Evolutionary conservation across 2,329 filamentous ascomycete species (phyloP).

Genomic region (Talaromyces sp.): DNA sequence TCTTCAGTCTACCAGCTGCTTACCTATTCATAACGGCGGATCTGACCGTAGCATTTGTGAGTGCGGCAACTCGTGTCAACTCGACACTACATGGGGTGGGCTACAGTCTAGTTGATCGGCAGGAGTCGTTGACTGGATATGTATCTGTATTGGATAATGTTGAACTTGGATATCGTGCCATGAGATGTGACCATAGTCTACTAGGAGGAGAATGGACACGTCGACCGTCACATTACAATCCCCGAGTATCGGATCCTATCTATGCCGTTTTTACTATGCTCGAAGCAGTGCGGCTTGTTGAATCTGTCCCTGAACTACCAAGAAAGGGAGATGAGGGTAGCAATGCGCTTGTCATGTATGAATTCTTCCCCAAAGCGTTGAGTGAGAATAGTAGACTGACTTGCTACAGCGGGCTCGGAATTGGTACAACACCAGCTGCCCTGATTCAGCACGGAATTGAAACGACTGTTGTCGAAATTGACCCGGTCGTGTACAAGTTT

Average conservation of each 20-base stretch:
- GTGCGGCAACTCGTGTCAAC: constrained; percentile 63
- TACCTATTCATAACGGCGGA: constrained; percentile 64
- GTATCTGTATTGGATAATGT: constrained; percentile 81
- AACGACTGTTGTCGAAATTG: constrained; percentile 92
- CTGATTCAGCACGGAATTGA: constrained; percentile 83
- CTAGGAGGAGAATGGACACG: constrained; percentile 86
- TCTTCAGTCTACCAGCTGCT: constrained; percentile 68
- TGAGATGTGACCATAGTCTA: constrained; percentile 92
- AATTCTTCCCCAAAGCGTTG: constrained; percentile 17
- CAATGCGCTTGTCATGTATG: constrained; percentile 81
- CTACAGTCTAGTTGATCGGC: constrained; percentile 74
- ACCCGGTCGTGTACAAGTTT: constrained; percentile 81
- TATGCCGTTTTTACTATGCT: constrained; percentile 96
- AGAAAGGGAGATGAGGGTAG: constrained; percentile 59
- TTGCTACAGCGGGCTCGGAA: constrained; percentile 69
- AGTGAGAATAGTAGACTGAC: constrained; percentile 1
- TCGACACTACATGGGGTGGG: constrained; percentile 60
- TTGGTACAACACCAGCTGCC: constrained; percentile 85
- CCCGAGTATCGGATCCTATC: constrained; percentile 72
- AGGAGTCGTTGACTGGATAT: constrained; percentile 87
- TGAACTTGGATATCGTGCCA: constrained; percentile 67
- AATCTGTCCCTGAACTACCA: constrained; percentile 46
- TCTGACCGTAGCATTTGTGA: constrained; percentile 64
- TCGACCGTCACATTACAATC: constrained; percentile 48
- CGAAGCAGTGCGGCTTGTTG: constrained; percentile 80